phyloP scores from a whole-genome alignment of 2,329 filamentous ascomycete genomes.

The Mycosphaerelloides madeirae region DNA sequence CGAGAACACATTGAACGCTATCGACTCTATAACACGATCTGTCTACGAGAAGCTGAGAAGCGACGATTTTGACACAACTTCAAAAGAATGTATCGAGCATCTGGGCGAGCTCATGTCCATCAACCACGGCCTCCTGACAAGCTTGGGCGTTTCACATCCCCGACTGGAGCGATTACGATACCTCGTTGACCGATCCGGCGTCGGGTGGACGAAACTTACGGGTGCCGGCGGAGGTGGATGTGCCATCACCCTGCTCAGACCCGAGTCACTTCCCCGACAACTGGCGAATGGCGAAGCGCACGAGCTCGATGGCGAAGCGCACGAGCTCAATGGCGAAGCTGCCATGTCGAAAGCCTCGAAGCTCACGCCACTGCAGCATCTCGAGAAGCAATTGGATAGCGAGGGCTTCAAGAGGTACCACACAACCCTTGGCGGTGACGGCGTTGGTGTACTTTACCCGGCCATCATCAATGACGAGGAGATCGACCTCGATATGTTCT shows the following conservation, averaged over 20 bases:
- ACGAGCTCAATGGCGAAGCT: constrained; percentile 13
- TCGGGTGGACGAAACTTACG: constrained; percentile 96
- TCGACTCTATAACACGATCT: constrained; percentile 66
- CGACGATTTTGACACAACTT: constrained; percentile 63
- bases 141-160: constrained; percentile 90
- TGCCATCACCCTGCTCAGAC: constrained; percentile 83
- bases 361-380: constrained; percentile 44
- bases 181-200: constrained; percentile 78
- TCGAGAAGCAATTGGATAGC: constrained; percentile 57
- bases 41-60: constrained; percentile 50
- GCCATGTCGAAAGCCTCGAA: constrained; percentile 3
- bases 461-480: constrained; percentile 89
- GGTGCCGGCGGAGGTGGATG: constrained; percentile 94
- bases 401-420: constrained; percentile 77
- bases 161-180: constrained; percentile 87
- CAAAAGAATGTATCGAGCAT: constrained; percentile 60
- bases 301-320: too few species aligned
- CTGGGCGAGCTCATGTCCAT: constrained; percentile 86
- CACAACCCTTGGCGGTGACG: constrained; percentile 86
- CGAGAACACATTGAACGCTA: constrained; percentile 75
- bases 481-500: constrained; percentile 84
- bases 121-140: constrained; percentile 89
- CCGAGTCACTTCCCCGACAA: constrained; percentile 39
- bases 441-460: constrained; percentile 90
- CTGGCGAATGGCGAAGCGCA: not conserved